Evolutionary conservation across 768 basidiomycete genomes (phyloP).

Genomic region (Coprinopsis marcescibilis): DNA sequence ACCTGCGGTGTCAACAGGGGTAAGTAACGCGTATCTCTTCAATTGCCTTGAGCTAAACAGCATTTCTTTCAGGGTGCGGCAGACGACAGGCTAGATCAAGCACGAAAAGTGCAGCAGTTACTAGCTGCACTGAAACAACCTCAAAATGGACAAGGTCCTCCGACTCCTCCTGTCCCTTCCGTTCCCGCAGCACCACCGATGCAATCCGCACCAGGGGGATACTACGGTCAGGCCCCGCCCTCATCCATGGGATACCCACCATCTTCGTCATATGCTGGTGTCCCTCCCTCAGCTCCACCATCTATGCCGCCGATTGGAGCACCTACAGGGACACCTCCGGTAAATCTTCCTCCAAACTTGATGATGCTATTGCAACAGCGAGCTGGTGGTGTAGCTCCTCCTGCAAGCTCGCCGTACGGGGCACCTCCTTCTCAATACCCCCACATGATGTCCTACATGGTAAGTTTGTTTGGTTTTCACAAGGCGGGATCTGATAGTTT

Average conservation of each 20-base stretch:
- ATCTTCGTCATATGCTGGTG: slow-evolving; percentile 18
- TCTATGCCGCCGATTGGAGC: slow-evolving; percentile 23
- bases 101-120: slow-evolving; percentile 80
- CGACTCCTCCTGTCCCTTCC: slow-evolving; percentile 29
- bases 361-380: slow-evolving; percentile 62
- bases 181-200: slow-evolving; percentile 32
- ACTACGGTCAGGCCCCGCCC: slow-evolving; percentile 40
- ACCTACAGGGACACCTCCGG: slow-evolving; percentile 29
- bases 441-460: slow-evolving; percentile 63
- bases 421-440: slow-evolving; percentile 31
- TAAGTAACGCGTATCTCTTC: slow-evolving; percentile 6
- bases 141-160: slow-evolving; percentile 31
- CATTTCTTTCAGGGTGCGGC: slow-evolving; percentile 29
- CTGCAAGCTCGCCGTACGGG: slow-evolving; percentile 32
- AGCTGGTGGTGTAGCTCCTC: slow-evolving; percentile 33
- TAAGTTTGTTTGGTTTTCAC: background rate
- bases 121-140: slow-evolving; percentile 79
- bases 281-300: slow-evolving; percentile 19
- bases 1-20: slow-evolving; percentile 22
- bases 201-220: slow-evolving; percentile 30
- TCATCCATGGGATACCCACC: slow-evolving; percentile 27
- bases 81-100: slow-evolving; percentile 85
- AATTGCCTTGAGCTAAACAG: background rate
- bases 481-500: too few species aligned
- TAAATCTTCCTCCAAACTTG: slow-evolving; percentile 59